Conservation (phyloP, 371 early-diverging fungal genomes). For the Haplosporangium sp. region DNA sequence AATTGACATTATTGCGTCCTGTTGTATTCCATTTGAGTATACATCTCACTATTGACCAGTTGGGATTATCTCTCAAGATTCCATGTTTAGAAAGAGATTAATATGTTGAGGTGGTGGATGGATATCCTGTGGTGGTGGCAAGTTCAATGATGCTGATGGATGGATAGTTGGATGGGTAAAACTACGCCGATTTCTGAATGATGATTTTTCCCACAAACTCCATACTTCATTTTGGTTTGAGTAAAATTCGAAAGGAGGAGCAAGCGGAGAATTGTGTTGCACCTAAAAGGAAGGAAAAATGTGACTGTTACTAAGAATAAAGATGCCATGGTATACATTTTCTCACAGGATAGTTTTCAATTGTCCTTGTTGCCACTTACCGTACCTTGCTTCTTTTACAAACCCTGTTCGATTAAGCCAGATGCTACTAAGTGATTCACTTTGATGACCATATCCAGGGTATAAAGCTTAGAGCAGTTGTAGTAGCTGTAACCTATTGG, state of each 20-base stretch:
- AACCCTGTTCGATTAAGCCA: not conserved
- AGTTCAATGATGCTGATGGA: slow-evolving; percentile 19
- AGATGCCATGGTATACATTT: too few species aligned
- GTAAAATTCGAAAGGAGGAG: slow-evolving; percentile 48
- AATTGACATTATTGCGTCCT: not conserved
- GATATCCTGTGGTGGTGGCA: not conserved
- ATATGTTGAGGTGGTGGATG: not conserved
- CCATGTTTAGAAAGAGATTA: not conserved
- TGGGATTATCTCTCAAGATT: not conserved
- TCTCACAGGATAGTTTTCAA: too few species aligned
- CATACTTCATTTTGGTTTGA: slow-evolving; percentile 47
- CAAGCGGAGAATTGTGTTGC: slow-evolving; percentile 10
- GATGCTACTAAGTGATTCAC: not conserved
- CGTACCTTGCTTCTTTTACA: too few species aligned
- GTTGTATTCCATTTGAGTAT: too few species aligned
- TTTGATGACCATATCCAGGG: too few species aligned
- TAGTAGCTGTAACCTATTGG: too few species aligned
- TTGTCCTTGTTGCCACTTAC: too few species aligned
- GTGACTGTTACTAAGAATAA: not conserved
- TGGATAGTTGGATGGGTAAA: slow-evolving; percentile 25
- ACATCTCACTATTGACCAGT: too few species aligned
- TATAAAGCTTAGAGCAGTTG: too few species aligned
- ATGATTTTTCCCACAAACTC: not conserved
- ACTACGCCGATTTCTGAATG: not conserved
- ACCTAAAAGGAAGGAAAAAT: not conserved